Percentiles rank a stretch among this genome's conserved stretches.
Conservation (phyloP, 2,329 filamentous ascomycete species). For the Epichloe scottii region DNA sequence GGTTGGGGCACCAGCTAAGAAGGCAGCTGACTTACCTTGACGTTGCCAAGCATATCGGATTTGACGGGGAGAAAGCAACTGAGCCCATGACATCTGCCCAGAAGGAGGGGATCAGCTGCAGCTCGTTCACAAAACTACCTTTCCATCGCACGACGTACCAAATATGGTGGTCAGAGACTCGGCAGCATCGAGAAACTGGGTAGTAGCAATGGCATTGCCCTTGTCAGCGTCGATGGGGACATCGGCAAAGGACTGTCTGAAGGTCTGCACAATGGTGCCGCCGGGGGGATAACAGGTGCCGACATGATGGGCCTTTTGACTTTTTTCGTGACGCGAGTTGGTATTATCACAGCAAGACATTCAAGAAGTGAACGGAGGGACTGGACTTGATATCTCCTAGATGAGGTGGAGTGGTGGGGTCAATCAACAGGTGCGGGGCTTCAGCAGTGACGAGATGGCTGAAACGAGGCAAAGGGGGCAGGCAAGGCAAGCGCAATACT, state of each 20-base stretch:
- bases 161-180: slow-evolving; percentile 82
- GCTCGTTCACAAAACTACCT: too few species aligned
- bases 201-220: slow-evolving; percentile 67
- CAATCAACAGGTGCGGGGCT: background rate
- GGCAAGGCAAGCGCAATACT: too few species aligned
- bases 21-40: slow-evolving; percentile 53
- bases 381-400: background rate
- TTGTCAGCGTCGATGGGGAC: slow-evolving; percentile 65
- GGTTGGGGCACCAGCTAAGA: background rate
- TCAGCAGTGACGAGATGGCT: too few species aligned
- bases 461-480: too few species aligned
- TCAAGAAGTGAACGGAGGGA: background rate
- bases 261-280: slow-evolving; percentile 73
- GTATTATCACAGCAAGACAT: background rate
- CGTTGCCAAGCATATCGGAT: slow-evolving; percentile 79
- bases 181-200: slow-evolving; percentile 80
- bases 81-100: slow-evolving; percentile 48
- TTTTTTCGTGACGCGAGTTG: background rate
- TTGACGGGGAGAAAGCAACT: slow-evolving; percentile 81
- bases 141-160: slow-evolving; percentile 36
- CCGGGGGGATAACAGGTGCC: slow-evolving; percentile 42
- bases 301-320: slow-evolving; percentile 33
- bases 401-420: slow-evolving; percentile 2
- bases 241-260: slow-evolving; percentile 72
- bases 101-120: background rate